A percentile compares a stretch with the other conserved stretches of the same genome.
Conservation (phyloP, 192 early-diverging fungal genomes). For the Podochytrium sp. region DNA sequence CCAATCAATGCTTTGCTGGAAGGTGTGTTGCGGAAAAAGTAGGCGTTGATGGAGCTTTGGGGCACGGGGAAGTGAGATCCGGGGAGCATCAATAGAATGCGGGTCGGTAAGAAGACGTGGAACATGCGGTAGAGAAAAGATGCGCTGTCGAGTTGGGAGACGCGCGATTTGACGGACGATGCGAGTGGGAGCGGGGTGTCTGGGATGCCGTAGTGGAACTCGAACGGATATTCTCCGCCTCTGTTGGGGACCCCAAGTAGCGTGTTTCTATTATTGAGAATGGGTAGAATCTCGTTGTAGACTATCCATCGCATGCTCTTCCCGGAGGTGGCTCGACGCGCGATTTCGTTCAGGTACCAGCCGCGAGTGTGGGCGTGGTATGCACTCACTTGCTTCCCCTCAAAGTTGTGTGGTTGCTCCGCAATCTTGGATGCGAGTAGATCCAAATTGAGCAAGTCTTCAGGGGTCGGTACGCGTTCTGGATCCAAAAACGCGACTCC, state of each 20-base stretch:
- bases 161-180: conserved; percentile 5
- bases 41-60: background rate
- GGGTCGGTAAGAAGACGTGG: background rate
- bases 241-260: background rate
- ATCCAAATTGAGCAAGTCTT: conserved; percentile 56
- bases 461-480: conserved; percentile 41
- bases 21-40: no score
- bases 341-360: conserved; percentile 76
- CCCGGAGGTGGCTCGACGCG: conserved; percentile 60
- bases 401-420: conserved; percentile 67
- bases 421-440: conserved; percentile 53
- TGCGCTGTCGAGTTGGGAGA: conserved; percentile 38
- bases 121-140: conserved; percentile 26
- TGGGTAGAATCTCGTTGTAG: conserved; percentile 57
- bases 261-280: conserved; percentile 2
- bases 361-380: conserved; percentile 72
- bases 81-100: conserved; percentile 21
- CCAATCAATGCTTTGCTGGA: no score
- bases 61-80: background rate
- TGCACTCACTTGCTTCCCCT: conserved; percentile 49
- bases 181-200: conserved; percentile 23
- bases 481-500: conserved; percentile 68
- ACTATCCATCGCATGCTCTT: conserved; percentile 63
- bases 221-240: background rate
- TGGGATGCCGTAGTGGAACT: conserved; percentile 57